Base-by-base conservation (phyloP, 768 basidiomycete genomes). In the Hydnum rufescens region DNA sequence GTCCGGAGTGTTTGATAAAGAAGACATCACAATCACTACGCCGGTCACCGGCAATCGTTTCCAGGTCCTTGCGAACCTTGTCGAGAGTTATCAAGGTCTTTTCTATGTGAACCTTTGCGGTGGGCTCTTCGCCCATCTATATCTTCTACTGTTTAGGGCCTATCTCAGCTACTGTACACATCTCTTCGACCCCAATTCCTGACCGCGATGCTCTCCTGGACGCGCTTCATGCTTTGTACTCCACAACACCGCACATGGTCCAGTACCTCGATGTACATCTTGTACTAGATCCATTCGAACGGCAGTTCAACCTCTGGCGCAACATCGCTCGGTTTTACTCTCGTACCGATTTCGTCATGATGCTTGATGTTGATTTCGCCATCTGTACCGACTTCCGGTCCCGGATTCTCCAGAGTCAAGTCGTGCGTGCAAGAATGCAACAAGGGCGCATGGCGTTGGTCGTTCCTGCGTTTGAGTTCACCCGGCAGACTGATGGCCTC, bases 231-330 rank as follows among this genome's bases (percentile, higher is more conserved):
- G 67, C 67, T 4, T 68, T 89, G 42, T 82, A 88, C 65, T 68
- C 69, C 3, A 75, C 80, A 4, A 77, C 77, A 2, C 74, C 74
- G 1, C 69, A 66, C 52, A 81, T 89, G 74, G 66, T 74, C 43
- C 67, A 64, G 26, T 77, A 74, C 58, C 83, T 89, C 49, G 88
- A 90, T 62, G 76, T 90, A 8, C 88, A 92, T 61, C 76, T 92
- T 49, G 80, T 90, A 29, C 69, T 89, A 57, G 84, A 87, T 59
- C 72, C 75, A 2, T 64, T 65, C 46, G 79, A 80, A 55, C 75
- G 86, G 3, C 83, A 88, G 62, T 80, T 92, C 70, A 92, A 92
- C 64, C 77, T 82, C 23, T 90, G 86, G 83, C 73, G 88, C 31
- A 90, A 90, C 62, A 74, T 78, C 42, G 88, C 87, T 2, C 76